A percentile compares a stretch with the other conserved stretches of the same genome.
Evolutionary conservation across 257 asterid genomes (phyloP).

Genomic region (Gentiana dahurica): DNA sequence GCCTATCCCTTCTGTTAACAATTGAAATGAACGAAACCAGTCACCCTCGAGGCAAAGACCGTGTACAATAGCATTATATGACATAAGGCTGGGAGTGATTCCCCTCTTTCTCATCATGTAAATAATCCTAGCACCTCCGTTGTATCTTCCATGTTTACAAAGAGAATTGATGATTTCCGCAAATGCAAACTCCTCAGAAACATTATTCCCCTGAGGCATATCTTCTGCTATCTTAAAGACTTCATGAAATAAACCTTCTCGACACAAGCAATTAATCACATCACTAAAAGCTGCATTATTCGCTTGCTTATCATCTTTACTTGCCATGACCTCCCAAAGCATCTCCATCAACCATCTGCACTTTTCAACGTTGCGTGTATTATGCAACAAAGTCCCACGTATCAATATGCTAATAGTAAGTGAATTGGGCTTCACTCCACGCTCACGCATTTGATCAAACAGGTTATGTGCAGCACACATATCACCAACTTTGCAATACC

Average conservation of each 20-base stretch:
- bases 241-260: constrained; percentile 68
- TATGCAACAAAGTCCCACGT: constrained; percentile 34
- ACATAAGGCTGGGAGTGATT: constrained; percentile 40
- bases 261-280: constrained; percentile 55
- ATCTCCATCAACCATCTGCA: constrained; percentile 32
- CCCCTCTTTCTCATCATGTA: constrained; percentile 84
- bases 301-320: constrained; percentile 29
- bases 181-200: constrained; percentile 54
- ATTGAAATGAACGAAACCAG: constrained; percentile 69
- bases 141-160: constrained; percentile 55
- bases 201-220: constrained; percentile 64
- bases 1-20: constrained; percentile 59
- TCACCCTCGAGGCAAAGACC: constrained; percentile 66
- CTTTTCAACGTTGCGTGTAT: constrained; percentile 29
- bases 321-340: constrained; percentile 56
- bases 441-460: constrained; percentile 66
- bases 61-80: constrained; percentile 61
- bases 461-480: constrained; percentile 38
- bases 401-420: constrained; percentile 48
- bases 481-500: constrained; percentile 52
- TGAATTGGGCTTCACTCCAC: constrained; percentile 39
- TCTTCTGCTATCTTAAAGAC: constrained; percentile 60
- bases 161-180: constrained; percentile 72
- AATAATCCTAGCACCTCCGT: constrained; percentile 81
- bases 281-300: constrained; percentile 60